Percentiles rank a stretch among this genome's conserved stretches.
phyloP scores from a whole-genome alignment of 495 filamentous ascomycete genomes.

The Aspergillus conjunctus region DNA sequence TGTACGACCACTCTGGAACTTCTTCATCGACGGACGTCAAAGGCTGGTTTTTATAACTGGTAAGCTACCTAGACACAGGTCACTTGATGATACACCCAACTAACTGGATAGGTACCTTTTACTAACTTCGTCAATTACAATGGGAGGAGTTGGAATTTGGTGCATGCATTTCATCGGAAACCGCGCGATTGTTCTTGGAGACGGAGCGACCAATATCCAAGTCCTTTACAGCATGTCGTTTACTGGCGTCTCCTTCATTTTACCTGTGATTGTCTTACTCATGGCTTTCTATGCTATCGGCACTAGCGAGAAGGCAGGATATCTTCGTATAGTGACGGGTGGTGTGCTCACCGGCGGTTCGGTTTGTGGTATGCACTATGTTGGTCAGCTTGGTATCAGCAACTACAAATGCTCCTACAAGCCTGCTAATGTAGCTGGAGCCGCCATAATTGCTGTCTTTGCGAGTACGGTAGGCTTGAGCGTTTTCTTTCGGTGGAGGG shows the following conservation, averaged over 20 bases:
- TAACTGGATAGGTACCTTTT: conserved; percentile 63
- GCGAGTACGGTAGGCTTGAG: conserved; percentile 67
- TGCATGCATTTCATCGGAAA: conserved; percentile 88
- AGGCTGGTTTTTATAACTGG: conserved; percentile 70
- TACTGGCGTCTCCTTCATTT: conserved; percentile 77
- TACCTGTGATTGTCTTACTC: conserved; percentile 74
- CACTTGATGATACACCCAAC: not conserved
- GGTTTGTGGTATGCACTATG: conserved; percentile 88
- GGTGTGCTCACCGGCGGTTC: conserved; percentile 70
- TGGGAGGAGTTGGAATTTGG: conserved; percentile 86
- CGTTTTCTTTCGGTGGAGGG: conserved; percentile 75
- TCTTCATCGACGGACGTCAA: conserved; percentile 72
- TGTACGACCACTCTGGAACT: conserved; percentile 78
- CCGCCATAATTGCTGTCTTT: conserved; percentile 69
- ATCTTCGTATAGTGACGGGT: conserved; percentile 59
- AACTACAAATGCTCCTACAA: conserved; percentile 71
- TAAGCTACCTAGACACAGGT: conserved; percentile 31
- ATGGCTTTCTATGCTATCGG: conserved; percentile 69
- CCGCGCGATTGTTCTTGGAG: conserved; percentile 68
- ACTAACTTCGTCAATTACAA: conserved; percentile 67
- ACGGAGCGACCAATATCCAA: conserved; percentile 62
- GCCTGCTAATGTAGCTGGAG: conserved; percentile 61
- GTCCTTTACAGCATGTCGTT: conserved; percentile 72
- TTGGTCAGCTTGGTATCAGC: conserved; percentile 77
- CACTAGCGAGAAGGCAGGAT: conserved; percentile 55